Evolutionary conservation across 176 grass and related monocot genomes (phyloP).

Genomic region (sorghum (Sorghum bicolor)): DNA sequence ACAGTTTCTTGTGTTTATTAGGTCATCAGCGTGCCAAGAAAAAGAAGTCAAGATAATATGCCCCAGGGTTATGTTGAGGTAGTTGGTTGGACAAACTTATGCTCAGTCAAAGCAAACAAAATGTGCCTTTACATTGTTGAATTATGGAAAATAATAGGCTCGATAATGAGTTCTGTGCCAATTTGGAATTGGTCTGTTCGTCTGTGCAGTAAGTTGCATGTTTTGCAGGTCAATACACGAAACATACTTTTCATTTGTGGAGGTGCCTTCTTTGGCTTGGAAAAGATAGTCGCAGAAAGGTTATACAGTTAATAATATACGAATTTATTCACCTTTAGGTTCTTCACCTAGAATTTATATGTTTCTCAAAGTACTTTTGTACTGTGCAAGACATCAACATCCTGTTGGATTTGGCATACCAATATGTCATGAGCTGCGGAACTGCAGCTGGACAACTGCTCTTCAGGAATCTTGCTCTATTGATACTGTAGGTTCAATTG

Average conservation of each 20-base stretch:
- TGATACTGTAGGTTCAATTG: slow-evolving; percentile 42
- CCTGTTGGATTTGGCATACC: slow-evolving; percentile 60
- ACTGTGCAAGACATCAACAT: slow-evolving; percentile 35
- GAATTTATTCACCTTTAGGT: slow-evolving; percentile 4
- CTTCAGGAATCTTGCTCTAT: slow-evolving; percentile 27
- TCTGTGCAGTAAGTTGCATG: not conserved
- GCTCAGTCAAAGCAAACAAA: not conserved
- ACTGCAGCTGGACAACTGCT: slow-evolving; percentile 32
- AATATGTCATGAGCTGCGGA: slow-evolving; percentile 33
- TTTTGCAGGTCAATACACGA: slow-evolving; percentile 66
- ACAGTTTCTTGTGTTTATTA: slow-evolving; percentile 19
- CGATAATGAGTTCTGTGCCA: not conserved
- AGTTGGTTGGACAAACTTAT: slow-evolving; percentile 4
- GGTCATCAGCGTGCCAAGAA: slow-evolving; percentile 67
- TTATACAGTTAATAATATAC: slow-evolving; percentile 5
- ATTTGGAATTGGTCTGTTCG: not conserved
- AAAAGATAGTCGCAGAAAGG: slow-evolving; percentile 68
- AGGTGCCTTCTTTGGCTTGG: slow-evolving; percentile 67
- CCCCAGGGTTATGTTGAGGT: slow-evolving; percentile 43
- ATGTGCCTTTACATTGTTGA: not conserved
- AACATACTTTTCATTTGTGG: slow-evolving; percentile 86
- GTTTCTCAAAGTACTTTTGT: slow-evolving; percentile 26
- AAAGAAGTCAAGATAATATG: slow-evolving; percentile 46
- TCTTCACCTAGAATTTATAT: not conserved
- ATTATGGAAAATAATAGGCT: not conserved